Evolutionary conservation across 1,284 basidiomycete species (phyloP), one percentile per base, ranked within the genome.

Genomic region (Gymnopus androsaceus): DNA sequence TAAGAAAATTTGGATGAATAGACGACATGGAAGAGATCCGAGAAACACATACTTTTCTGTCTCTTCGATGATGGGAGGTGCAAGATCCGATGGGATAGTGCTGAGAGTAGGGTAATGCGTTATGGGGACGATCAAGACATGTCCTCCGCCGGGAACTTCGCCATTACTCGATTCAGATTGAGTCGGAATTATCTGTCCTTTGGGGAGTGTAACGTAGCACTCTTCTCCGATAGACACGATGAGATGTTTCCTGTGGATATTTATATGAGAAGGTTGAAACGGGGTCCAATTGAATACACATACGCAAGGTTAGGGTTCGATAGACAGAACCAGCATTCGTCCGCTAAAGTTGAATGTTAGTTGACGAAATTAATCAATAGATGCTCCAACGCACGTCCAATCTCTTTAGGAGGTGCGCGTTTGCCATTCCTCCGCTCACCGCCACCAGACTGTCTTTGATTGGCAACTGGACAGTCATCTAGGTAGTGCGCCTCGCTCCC

Each of bases 291-390:
- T 21, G 28, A 40, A 51, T 31, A 30, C 12, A 72, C 86, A 60
- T 67, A 90, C 89, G 90, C 87, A 30, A 95, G 78, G 64, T 85
- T 88, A 1, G 95, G 95, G 68, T 97, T 97, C 47, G 92, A 95
- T 54, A 98, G 69, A 69, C 95, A 98, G 77, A 97, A 97, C 94
- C 95, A 97, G 71, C 95, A 95, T 73, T 93, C 89, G 58, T 88
- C 88, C 60, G 92, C 90, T 92, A 53, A 33, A 49, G n/a, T n/a
- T 34, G 41, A 51, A 49, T 51, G 28, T 19, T 31, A 15, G 25
- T 25, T 27, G 27, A 38, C 21, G 27, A 47, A 49, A 23, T 19
- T n/a, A n/a, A n/a, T n/a, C n/a, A n/a, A n/a, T n/a, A n/a, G n/a
- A n/a, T n/a, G n/a, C n/a, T n/a, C n/a, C n/a, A n/a, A 74, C 88